Evolutionary conservation across 225 moss, liverwort and hornwort species (phyloP), one percentile per base, ranked within the genome.

Genomic region (Straminergon stramineum): DNA sequence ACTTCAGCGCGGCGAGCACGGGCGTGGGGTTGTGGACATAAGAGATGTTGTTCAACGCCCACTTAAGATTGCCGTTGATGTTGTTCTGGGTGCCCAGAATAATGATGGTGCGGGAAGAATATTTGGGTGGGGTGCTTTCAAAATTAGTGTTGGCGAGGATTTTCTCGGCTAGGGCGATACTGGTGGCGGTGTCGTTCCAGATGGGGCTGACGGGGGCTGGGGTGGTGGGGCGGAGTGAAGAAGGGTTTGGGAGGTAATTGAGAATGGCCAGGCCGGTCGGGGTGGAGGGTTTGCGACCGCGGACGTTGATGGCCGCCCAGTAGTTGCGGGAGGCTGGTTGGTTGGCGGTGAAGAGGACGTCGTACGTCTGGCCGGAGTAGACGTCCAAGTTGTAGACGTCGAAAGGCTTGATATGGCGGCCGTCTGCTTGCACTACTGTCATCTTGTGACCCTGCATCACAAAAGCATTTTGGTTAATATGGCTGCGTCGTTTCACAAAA

Each of bases 41-140:
- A 1, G 93, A 91, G 84, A 96, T 85, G 90, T 95, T 96, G 94
- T 94, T 97, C 26, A 97, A 15, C 10, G 96, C 95, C 97, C 96
- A 97, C 75, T 92, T 96, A 11, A 82, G 13, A 17, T 85, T 35
- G 16, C 94, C 96, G 62, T 89, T 81, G 52, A 96, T 75, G 63
- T 69, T 92, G 92, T 95, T 95, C 89, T 96, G 96, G 2, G 96
- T 95, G 74, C 92, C 92, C 28, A 95, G 90, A n/a, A 96, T 86
- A 58, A 88, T 68, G 51, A 96, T 55, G 21, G 93, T 94, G 70
- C 95, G 85, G 85, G 91, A 62, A 3, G 94, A 69, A 5, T 28
- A 9, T 7, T 85, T 75, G 0, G 96, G 96, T 3, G 94, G 91
- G 0, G 88, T n/a, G 7, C 22, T 10, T 13, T 87, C 90, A 30